A percentile compares a stretch with the other conserved stretches of the same genome.
These are phyloP conservation scores for Ceriops tagal DNA, from an alignment of 345 rosid genomes.

Conservation along the genomic window DNA sequence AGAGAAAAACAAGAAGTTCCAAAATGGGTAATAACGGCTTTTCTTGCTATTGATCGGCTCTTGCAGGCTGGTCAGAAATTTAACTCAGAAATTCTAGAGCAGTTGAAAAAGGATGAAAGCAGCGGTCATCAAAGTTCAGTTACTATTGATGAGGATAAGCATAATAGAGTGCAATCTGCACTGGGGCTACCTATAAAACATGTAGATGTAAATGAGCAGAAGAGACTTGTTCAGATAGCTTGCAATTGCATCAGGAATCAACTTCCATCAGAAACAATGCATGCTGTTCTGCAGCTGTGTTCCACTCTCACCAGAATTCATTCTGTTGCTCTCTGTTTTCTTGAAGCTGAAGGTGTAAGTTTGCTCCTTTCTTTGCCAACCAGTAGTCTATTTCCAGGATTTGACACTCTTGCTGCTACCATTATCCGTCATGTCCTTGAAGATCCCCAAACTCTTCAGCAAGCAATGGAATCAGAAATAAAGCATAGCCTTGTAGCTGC, in stretches of 20 bases:
- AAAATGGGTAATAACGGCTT: constrained; percentile 91
- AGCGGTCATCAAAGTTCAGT: constrained; percentile 43
- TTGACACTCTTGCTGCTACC: constrained; percentile 79
- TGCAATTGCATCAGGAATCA: constrained; percentile 71
- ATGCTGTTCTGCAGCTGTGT: constrained; percentile 90
- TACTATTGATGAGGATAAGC: constrained; percentile 64
- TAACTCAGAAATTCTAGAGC: constrained; percentile 70
- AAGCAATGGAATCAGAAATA: constrained; percentile 96
- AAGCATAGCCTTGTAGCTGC: constrained; percentile 70
- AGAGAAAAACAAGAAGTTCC: constrained; percentile 56
- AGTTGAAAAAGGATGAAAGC: constrained; percentile 47
- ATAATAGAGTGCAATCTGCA: constrained; percentile 53
- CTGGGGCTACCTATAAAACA: constrained; percentile 48
- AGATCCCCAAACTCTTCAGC: constrained; percentile 96
- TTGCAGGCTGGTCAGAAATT: constrained; percentile 77
- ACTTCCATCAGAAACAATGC: constrained; percentile 88
- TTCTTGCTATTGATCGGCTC: constrained; percentile 89
- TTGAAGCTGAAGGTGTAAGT: constrained; percentile 79
- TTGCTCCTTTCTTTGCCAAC: constrained; percentile 78
- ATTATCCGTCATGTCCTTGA: constrained; percentile 88
- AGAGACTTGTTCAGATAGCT: constrained; percentile 79
- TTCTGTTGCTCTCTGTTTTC: constrained; percentile 73
- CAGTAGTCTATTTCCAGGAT: constrained; percentile 83
- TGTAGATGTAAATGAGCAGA: constrained; percentile 59
- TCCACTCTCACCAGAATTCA: constrained; percentile 82